Conservation (phyloP, 2,329 filamentous ascomycete genomes). For the Neobulgaria alba region DNA sequence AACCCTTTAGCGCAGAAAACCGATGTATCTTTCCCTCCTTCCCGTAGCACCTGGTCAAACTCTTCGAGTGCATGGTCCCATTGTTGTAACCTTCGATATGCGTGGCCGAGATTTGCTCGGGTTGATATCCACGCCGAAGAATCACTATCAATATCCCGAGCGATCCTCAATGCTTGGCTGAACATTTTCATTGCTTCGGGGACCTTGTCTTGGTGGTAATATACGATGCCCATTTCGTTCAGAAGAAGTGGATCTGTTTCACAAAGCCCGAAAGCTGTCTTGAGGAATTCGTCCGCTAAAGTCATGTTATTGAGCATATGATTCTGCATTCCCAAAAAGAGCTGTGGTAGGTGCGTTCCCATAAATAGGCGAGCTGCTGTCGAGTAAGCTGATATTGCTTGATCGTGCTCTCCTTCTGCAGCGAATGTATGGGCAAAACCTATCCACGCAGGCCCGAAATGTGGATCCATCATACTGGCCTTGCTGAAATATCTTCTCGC, state of each 20-base stretch:
- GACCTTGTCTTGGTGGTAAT: constrained; percentile 80
- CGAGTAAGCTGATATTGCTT: constrained; percentile 95
- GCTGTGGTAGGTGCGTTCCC: constrained; percentile 88
- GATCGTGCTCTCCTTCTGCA: constrained; percentile 93
- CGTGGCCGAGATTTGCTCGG: constrained; percentile 82
- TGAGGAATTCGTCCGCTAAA: constrained; percentile 88
- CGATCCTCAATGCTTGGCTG: constrained; percentile 64
- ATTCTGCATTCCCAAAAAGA: constrained; percentile 98
- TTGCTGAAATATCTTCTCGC: constrained; percentile 95
- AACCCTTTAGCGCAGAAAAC: constrained; percentile 79
- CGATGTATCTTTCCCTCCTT: constrained; percentile 69
- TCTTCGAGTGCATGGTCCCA: constrained; percentile 65
- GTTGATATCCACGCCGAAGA: constrained; percentile 75
- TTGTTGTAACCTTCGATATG: constrained; percentile 63
- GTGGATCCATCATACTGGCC: constrained; percentile 92
- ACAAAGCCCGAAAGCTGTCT: constrained; percentile 77
- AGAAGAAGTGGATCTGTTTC: constrained; percentile 80
- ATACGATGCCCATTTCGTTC: constrained; percentile 94
- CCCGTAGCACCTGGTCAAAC: constrained; percentile 80
- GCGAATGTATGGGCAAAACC: constrained; percentile 98
- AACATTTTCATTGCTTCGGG: constrained; percentile 72
- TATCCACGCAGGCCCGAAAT: constrained; percentile 97
- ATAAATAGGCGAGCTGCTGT: constrained; percentile 93
- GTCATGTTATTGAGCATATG: constrained; percentile 92
- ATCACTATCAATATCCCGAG: constrained; percentile 73